Percentiles rank a stretch among this genome's conserved stretches.
Conservation (phyloP, 768 basidiomycete species). For the Auricularia auricula-judae region DNA sequence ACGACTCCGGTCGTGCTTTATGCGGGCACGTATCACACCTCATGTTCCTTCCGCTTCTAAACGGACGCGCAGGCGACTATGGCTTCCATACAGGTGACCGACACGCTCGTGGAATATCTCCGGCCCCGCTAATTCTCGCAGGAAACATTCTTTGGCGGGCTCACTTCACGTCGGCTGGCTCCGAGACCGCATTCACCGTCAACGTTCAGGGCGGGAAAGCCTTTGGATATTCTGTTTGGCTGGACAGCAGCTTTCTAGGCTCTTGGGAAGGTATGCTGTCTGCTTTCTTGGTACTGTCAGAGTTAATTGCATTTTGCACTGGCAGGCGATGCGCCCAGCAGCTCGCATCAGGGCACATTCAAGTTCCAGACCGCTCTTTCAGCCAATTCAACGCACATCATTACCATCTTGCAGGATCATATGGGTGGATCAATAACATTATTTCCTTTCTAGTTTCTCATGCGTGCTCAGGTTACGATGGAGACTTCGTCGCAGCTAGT, state of each 20-base stretch:
- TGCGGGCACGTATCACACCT: too few relatives aligned
- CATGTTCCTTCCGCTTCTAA: too few relatives aligned
- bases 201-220: conserved; percentile 34
- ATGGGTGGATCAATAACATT: conserved; percentile 58
- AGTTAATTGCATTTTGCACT: too few relatives aligned
- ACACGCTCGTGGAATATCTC: too few relatives aligned
- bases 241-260: conserved; percentile 39
- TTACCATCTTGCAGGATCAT: conserved; percentile 57
- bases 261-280: conserved; percentile 14
- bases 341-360: conserved; percentile 22
- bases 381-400: conserved; percentile 51
- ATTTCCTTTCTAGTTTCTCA: conserved; percentile 26
- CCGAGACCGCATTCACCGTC: conserved; percentile 33
- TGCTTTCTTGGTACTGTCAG: too few relatives aligned
- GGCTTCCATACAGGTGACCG: conserved; percentile 12
- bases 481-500: conserved; percentile 22
- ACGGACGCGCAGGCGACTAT: conserved; percentile 30
- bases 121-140: too few relatives aligned
- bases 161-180: conserved; percentile 50
- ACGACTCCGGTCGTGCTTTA: conserved; percentile 62
- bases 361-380: conserved; percentile 49
- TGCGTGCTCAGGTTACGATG: conserved; percentile 15
- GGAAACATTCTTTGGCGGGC: conserved; percentile 54
- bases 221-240: conserved; percentile 40
- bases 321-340: neutral